phyloP scores from a whole-genome alignment of 2,329 filamentous ascomycete genomes.

The Penicillium sp. region DNA sequence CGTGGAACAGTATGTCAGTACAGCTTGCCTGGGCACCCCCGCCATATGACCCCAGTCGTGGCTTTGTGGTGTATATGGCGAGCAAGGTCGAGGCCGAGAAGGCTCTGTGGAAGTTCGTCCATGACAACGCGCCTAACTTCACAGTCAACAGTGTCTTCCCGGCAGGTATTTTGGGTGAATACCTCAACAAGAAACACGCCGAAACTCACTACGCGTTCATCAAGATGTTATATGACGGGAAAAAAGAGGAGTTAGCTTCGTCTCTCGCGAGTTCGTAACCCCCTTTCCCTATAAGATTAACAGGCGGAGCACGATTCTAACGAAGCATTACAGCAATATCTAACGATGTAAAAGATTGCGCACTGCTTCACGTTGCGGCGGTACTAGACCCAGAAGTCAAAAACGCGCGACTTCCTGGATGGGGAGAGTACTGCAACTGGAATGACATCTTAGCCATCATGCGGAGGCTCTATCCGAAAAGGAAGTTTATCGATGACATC shows the following conservation, averaged over 20 bases:
- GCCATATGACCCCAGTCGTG: slow-evolving; percentile 5
- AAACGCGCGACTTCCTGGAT: not conserved
- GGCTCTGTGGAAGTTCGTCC: slow-evolving; percentile 4
- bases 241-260: not conserved
- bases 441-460: slow-evolving; percentile 10
- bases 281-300: not conserved
- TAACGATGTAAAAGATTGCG: slow-evolving; percentile 9
- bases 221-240: slow-evolving; percentile 1
- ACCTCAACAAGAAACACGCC: not conserved
- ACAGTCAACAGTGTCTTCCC: not conserved
- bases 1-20: not conserved
- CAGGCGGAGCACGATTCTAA: not conserved
- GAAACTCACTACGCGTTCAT: not conserved
- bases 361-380: slow-evolving; percentile 6
- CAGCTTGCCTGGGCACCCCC: slow-evolving; percentile 6
- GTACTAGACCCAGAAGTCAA: slow-evolving; percentile 5
- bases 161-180: not conserved
- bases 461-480: slow-evolving; percentile 3
- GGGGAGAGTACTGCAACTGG: slow-evolving; percentile 9
- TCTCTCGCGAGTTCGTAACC: not conserved
- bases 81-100: slow-evolving; percentile 5
- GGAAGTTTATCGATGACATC: slow-evolving; percentile 5
- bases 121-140: not conserved
- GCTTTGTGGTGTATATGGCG: not conserved
- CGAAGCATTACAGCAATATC: not conserved